Evolutionary conservation across 2,329 filamentous ascomycete species (phyloP).

Genomic region (Alternaria postmessia): DNA sequence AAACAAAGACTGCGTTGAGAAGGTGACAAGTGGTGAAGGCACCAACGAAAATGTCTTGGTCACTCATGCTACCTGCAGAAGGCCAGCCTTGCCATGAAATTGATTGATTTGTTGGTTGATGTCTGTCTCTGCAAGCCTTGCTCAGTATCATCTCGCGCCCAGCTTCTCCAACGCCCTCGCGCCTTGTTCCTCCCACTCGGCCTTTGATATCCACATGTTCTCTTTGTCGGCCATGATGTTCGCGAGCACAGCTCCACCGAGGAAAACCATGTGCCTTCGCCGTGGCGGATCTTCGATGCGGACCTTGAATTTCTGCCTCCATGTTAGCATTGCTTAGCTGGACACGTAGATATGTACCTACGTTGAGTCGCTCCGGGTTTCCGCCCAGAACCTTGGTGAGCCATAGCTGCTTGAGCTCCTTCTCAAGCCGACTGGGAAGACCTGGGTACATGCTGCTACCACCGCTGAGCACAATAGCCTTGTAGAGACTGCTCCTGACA

Average conservation of each 20-base stretch:
- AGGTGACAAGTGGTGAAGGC: slow-evolving; percentile 11
- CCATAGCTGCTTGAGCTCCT: slow-evolving; percentile 99
- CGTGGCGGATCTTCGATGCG: slow-evolving; percentile 97
- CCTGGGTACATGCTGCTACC: slow-evolving; percentile 99
- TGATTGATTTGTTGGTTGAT: slow-evolving; percentile 20
- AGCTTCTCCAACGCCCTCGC: slow-evolving; percentile 86
- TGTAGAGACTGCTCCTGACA: slow-evolving; percentile 91
- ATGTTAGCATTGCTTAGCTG: slow-evolving; percentile 28
- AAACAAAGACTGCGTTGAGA: slow-evolving; percentile 3
- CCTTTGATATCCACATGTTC: slow-evolving; percentile 97
- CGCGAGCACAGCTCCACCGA: slow-evolving; percentile 93
- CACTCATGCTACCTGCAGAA: not conserved
- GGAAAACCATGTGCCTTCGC: slow-evolving; percentile 98
- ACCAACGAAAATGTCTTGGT: slow-evolving; percentile 1
- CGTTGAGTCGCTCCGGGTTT: slow-evolving; percentile 87
- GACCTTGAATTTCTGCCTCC: slow-evolving; percentile 90
- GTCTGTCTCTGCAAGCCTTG: slow-evolving; percentile 11
- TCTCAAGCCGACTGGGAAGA: slow-evolving; percentile 91
- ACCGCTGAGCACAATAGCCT: slow-evolving; percentile 94
- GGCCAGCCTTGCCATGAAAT: not conserved
- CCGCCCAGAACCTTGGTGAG: slow-evolving; percentile 88
- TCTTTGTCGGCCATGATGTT: slow-evolving; percentile 99
- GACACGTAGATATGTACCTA: slow-evolving; percentile 48
- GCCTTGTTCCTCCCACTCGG: slow-evolving; percentile 96
- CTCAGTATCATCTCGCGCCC: slow-evolving; percentile 73